Base-by-base conservation (phyloP, 148 eudicot genomes). In the Agrostemma githago region DNA sequence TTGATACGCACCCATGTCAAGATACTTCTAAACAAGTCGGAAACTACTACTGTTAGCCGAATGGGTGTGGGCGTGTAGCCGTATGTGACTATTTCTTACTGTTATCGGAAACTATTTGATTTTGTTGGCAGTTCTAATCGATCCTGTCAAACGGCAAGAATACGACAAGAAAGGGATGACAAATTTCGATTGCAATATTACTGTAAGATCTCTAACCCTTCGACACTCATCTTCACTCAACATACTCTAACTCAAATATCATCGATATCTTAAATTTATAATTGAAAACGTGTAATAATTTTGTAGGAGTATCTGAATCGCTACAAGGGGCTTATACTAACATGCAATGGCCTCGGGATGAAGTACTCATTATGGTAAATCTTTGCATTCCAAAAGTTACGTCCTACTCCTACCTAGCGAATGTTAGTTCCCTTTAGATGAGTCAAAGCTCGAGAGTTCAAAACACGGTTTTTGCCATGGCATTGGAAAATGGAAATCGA, bases 311-410 rank as follows among this genome's bases (percentile, higher is more conserved):
- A 89, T 72, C 88, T 94, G 51, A 83, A 85, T 74, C 97, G 93
- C 19, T 86, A 91, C 87, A 91, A 94, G 85, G 94, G 97, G 80
- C 91, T 94, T 64, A 94, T 94, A 46, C 72, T 94, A 66, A 94
- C 98, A 8, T 91, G 97, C 89, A 94, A 91, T 68, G 97, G 97
- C 73, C 92, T 94, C 8, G 98, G 98, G 44, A 88, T 94, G 86
- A 89, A 83, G 84, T 81, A 82, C 73, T 91, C 90, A 8, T 76
- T 87, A 46, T 88, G 91, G 90, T 91, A 81, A 61, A 63, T 44
- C 60, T 16, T 8, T 51, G 58, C 46, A 54, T 5, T 7, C 51
- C 34, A 3, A 10, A 38, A 19, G 57, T 20, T 53, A 62, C 51
- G 37, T 59, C n/a, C n/a, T n/a, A n/a, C n/a, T 12, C 66, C 21